These are phyloP conservation scores for Hypoxylon rubiginosum DNA, from an alignment of 2,329 filamentous ascomycete species.

Conservation along the genomic window DNA sequence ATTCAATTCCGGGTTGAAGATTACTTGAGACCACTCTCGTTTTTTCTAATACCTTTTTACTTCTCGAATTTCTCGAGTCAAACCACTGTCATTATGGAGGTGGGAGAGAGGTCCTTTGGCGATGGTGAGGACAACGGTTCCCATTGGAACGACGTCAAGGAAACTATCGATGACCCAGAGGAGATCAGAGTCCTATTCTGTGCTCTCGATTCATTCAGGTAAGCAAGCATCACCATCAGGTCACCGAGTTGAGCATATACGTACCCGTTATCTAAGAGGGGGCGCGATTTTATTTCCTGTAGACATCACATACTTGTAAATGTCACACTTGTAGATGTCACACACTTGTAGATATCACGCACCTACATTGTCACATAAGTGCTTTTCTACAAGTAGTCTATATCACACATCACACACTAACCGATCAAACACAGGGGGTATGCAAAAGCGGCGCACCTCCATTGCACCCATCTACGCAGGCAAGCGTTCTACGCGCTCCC, in stretches of 20 bases:
- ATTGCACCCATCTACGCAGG: conserved; percentile 89
- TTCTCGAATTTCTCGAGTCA: conserved; percentile 5
- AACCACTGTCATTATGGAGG: conserved; percentile 30
- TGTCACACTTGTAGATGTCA: conserved; percentile 27
- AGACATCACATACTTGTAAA: conserved; percentile 29
- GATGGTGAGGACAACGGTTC: conserved; percentile 50
- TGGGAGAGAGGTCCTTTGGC: conserved; percentile 14
- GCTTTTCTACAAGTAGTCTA: not conserved
- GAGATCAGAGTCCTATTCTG: conserved; percentile 85
- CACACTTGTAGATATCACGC: conserved; percentile 25
- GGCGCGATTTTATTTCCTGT: conserved; percentile 29
- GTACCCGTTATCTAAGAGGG: conserved; percentile 20
- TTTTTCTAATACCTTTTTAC: conserved; percentile 5
- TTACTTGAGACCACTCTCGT: conserved; percentile 24
- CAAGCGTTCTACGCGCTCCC: conserved; percentile 95
- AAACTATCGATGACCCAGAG: conserved; percentile 79
- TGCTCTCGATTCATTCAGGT: conserved; percentile 92
- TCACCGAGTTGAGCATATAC: conserved; percentile 7
- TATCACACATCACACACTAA: conserved; percentile 29
- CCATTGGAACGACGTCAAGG: conserved; percentile 73
- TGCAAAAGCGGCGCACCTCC: conserved; percentile 85
- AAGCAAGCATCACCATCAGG: conserved; percentile 55
- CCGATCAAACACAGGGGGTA: conserved; percentile 74
- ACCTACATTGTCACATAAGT: conserved; percentile 5
- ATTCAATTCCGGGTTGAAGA: conserved; percentile 15